Percentiles rank a stretch among this genome's conserved stretches.
Conservation (phyloP, 495 filamentous ascomycete species). For the Immersiella caudata region DNA sequence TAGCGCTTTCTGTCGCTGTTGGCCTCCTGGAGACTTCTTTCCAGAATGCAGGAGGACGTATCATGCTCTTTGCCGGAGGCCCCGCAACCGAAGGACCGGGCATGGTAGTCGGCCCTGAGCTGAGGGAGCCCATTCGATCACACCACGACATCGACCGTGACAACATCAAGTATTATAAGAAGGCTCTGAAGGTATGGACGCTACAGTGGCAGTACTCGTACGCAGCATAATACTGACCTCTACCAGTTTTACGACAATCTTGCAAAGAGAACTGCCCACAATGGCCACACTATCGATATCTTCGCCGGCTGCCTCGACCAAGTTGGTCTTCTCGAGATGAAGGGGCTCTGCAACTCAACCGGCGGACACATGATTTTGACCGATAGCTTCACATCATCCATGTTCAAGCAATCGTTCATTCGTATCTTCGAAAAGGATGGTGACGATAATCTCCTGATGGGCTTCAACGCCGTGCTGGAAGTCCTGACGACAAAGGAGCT, state of each 20-base stretch:
- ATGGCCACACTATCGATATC: slow-evolving; percentile 96
- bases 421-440: slow-evolving; percentile 96
- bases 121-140: slow-evolving; percentile 95
- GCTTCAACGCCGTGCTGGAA: slow-evolving; percentile 96
- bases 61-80: slow-evolving; percentile 97
- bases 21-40: slow-evolving; percentile 92
- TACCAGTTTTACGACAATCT: slow-evolving; percentile 92
- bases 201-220: not conserved
- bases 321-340: slow-evolving; percentile 98
- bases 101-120: slow-evolving; percentile 94
- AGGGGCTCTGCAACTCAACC: slow-evolving; percentile 92
- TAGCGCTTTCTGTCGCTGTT: slow-evolving; percentile 92
- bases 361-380: slow-evolving; percentile 98
- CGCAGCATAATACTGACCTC: slow-evolving; percentile 33
- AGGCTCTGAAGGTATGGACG: slow-evolving; percentile 82
- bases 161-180: slow-evolving; percentile 99
- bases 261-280: slow-evolving; percentile 94
- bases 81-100: slow-evolving; percentile 96
- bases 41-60: slow-evolving; percentile 89
- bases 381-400: slow-evolving; percentile 98
- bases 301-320: slow-evolving; percentile 98
- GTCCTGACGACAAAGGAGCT: slow-evolving; percentile 97
- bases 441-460: slow-evolving; percentile 94
- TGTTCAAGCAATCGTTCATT: slow-evolving; percentile 99
- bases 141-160: slow-evolving; percentile 99